These are phyloP conservation scores for Peronospora belbahrii DNA, from an alignment of 352 stramenopile genomes.

Conservation along the genomic window DNA sequence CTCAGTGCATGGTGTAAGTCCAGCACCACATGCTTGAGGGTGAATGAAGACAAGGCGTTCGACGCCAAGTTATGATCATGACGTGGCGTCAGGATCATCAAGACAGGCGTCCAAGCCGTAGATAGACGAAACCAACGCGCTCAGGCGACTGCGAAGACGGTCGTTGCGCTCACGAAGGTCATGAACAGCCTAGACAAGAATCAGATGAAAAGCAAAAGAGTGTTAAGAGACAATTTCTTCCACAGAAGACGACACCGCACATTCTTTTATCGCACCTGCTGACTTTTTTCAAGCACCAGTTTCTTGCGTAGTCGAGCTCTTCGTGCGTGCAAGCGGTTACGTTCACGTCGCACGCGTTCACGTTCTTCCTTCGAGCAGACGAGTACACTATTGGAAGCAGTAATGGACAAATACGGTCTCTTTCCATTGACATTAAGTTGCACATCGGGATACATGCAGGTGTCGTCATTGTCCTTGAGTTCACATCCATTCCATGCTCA, in stretches of 20 bases:
- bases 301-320: slow-evolving; percentile 73
- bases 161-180: slow-evolving; percentile 58
- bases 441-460: slow-evolving; percentile 19
- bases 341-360: slow-evolving; percentile 61
- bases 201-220: slow-evolving; percentile 1
- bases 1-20: slow-evolving; percentile 8
- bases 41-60: slow-evolving; percentile 9
- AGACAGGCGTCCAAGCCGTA: slow-evolving; percentile 35
- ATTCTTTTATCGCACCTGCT: slow-evolving; percentile 36
- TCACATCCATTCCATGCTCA: slow-evolving; percentile 38
- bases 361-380: slow-evolving; percentile 59
- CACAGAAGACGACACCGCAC: neutral
- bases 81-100: slow-evolving; percentile 21
- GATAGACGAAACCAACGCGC: slow-evolving; percentile 53
- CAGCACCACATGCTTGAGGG: slow-evolving; percentile 5
- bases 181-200: slow-evolving; percentile 40
- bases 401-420: slow-evolving; percentile 23
- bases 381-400: slow-evolving; percentile 17
- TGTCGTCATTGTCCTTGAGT: slow-evolving; percentile 16
- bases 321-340: slow-evolving; percentile 66
- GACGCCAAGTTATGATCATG: slow-evolving; percentile 18
- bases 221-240: slow-evolving; percentile 3
- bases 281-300: slow-evolving; percentile 68
- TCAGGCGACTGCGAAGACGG: slow-evolving; percentile 46
- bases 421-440: slow-evolving; percentile 38